A percentile compares a stretch with the other conserved stretches of the same genome.
These are phyloP conservation scores for Ophiocordyceps unilateralis DNA, from an alignment of 2,329 filamentous ascomycete species.

Conservation along the genomic window DNA sequence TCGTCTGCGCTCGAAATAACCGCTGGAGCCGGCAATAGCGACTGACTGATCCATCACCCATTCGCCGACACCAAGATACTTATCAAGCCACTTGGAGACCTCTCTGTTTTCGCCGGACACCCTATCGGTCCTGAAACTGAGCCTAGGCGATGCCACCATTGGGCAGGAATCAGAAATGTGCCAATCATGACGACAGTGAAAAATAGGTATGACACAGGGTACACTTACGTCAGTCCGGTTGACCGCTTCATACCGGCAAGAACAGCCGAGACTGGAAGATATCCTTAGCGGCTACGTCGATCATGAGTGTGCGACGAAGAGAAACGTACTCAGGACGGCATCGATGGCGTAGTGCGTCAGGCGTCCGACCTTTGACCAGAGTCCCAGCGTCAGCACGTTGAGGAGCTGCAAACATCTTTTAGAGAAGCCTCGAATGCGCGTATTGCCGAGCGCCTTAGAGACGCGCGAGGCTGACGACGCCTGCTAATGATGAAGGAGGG, in stretches of 20 bases:
- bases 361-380: conserved; percentile 70
- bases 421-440: conserved; percentile 1
- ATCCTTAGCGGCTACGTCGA: neutral
- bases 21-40: conserved; percentile 71
- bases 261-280: conserved; percentile 65
- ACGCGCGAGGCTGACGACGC: neutral
- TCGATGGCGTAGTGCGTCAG: conserved; percentile 93
- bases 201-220: neutral
- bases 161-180: conserved; percentile 10
- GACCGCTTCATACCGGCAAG: conserved; percentile 95
- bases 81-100: conserved; percentile 75
- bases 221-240: conserved; percentile 87
- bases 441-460: neutral
- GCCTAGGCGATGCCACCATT: conserved; percentile 25
- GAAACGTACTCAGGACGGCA: conserved; percentile 65
- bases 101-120: conserved; percentile 67
- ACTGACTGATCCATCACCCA: conserved; percentile 98
- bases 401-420: conserved; percentile 31
- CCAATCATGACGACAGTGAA: neutral
- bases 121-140: conserved; percentile 76
- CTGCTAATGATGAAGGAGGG: neutral
- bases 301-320: neutral
- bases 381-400: conserved; percentile 51
- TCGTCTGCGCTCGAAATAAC: conserved; percentile 82
- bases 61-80: conserved; percentile 87